Conservation (phyloP, 352 stramenopile genomes). For the Phytophthora litchii region DNA sequence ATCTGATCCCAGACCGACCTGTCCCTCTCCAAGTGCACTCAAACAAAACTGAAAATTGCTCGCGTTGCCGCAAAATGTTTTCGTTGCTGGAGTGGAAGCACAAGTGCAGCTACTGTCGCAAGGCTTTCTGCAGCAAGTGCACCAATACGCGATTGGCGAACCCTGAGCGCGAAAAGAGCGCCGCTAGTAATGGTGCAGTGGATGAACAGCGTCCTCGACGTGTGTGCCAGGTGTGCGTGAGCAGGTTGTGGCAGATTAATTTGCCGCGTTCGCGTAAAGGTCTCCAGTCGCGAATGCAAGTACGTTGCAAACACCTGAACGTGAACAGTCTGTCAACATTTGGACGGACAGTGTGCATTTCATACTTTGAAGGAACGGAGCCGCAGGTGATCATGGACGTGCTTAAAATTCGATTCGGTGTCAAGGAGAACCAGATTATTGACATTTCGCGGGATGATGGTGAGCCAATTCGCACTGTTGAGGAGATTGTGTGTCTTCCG, state of each 20-base stretch:
- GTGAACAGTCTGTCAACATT: slow-evolving; percentile 84
- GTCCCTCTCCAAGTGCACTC: slow-evolving; percentile 69
- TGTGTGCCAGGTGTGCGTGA: slow-evolving; percentile 80
- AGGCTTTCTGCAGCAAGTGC: slow-evolving; percentile 85
- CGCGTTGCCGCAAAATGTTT: slow-evolving; percentile 76
- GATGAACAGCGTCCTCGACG: slow-evolving; percentile 64
- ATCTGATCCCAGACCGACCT: slow-evolving; percentile 75
- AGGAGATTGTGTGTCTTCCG: slow-evolving; percentile 53
- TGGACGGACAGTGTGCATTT: slow-evolving; percentile 78
- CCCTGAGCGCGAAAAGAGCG: slow-evolving; percentile 62
- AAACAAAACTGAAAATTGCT: slow-evolving; percentile 72
- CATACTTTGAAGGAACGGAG: slow-evolving; percentile 83
- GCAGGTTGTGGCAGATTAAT: slow-evolving; percentile 82
- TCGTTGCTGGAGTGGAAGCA: slow-evolving; percentile 86
- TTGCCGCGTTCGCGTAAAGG: slow-evolving; percentile 72
- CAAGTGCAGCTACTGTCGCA: slow-evolving; percentile 81
- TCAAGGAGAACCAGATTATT: slow-evolving; percentile 77
- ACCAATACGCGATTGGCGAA: slow-evolving; percentile 74
- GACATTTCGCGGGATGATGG: slow-evolving; percentile 78
- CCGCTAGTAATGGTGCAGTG: slow-evolving; percentile 39
- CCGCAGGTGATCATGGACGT: slow-evolving; percentile 72
- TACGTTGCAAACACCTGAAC: slow-evolving; percentile 71
- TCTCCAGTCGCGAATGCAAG: slow-evolving; percentile 44
- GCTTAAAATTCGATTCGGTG: slow-evolving; percentile 79
- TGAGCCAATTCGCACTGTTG: slow-evolving; percentile 57